phyloP scores from a whole-genome alignment of 2,329 filamentous ascomycete genomes.

The Tolypocladium ovalisporum region DNA sequence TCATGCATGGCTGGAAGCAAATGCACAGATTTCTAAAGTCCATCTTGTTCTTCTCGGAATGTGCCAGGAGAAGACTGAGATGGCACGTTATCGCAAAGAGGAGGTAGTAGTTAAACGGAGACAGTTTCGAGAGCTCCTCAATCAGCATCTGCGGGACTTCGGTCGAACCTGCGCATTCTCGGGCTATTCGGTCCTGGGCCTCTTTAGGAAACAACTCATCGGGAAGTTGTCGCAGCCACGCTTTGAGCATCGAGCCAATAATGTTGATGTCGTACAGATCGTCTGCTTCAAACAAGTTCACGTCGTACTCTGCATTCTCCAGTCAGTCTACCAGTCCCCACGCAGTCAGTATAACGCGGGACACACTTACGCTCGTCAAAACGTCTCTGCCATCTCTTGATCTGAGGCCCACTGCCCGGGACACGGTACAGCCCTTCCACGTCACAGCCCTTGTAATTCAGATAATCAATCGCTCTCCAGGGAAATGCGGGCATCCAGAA shows the following conservation, averaged over 20 bases:
- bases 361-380: conserved; percentile 68
- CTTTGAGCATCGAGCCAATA: conserved; percentile 90
- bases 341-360: background rate
- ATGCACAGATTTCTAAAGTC: conserved; percentile 92
- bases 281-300: conserved; percentile 78
- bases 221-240: conserved; percentile 89
- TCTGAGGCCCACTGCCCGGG: conserved; percentile 78
- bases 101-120: conserved; percentile 95
- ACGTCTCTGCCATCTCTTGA: conserved; percentile 85
- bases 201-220: conserved; percentile 86
- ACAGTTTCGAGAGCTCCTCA: conserved; percentile 86
- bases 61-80: conserved; percentile 79
- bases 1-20: conserved; percentile 95
- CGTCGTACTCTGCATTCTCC: conserved; percentile 58
- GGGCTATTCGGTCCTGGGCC: conserved; percentile 68
- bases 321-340: conserved; percentile 5
- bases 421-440: conserved; percentile 90
- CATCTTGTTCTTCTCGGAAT: conserved; percentile 97
- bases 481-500: conserved; percentile 98
- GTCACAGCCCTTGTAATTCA: conserved; percentile 90
- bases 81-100: conserved; percentile 96
- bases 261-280: conserved; percentile 95
- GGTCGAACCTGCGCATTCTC: conserved; percentile 68
- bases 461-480: conserved; percentile 90
- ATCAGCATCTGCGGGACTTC: conserved; percentile 76